Conservation (phyloP, 1,284 basidiomycete species). For the Wolfiporia cocos region DNA sequence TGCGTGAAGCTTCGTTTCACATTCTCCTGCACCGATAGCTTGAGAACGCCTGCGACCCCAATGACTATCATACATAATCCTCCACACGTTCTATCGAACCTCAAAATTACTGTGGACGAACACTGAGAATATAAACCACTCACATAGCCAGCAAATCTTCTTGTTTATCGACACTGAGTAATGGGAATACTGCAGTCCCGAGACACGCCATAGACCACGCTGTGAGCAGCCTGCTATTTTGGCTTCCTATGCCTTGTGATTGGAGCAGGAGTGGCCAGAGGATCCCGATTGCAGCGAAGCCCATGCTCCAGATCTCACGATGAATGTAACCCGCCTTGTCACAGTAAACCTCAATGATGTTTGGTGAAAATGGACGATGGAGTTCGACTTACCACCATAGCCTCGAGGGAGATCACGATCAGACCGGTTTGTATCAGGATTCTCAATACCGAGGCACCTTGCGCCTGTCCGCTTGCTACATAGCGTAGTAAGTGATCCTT, state of each 20-base stretch:
- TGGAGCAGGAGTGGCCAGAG: constrained; percentile 60
- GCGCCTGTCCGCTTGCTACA: background rate
- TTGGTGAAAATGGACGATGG: background rate
- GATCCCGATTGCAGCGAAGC: constrained; percentile 59
- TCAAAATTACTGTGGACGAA: background rate
- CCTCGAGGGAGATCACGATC: constrained; percentile 44
- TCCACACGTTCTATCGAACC: constrained; percentile 10
- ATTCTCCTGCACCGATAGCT: background rate
- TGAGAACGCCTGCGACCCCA: constrained; percentile 12
- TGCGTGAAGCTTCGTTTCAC: constrained; percentile 18
- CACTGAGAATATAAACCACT: constrained; percentile 15
- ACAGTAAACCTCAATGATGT: background rate
- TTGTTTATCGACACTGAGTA: constrained; percentile 68
- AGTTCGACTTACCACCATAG: constrained; percentile 61
- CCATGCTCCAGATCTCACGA: constrained; percentile 68
- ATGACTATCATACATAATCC: constrained; percentile 21
- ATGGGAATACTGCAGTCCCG: constrained; percentile 60
- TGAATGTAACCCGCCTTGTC: constrained; percentile 56
- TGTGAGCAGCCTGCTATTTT: constrained; percentile 25
- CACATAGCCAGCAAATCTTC: constrained; percentile 63
- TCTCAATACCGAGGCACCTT: constrained; percentile 6
- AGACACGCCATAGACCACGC: constrained; percentile 54
- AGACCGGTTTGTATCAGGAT: constrained; percentile 24
- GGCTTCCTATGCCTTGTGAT: constrained; percentile 28
- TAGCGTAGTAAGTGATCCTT: constrained; percentile 18